Conservation (phyloP, 495 filamentous ascomycete species). For the Trichoderma asperelloides region DNA sequence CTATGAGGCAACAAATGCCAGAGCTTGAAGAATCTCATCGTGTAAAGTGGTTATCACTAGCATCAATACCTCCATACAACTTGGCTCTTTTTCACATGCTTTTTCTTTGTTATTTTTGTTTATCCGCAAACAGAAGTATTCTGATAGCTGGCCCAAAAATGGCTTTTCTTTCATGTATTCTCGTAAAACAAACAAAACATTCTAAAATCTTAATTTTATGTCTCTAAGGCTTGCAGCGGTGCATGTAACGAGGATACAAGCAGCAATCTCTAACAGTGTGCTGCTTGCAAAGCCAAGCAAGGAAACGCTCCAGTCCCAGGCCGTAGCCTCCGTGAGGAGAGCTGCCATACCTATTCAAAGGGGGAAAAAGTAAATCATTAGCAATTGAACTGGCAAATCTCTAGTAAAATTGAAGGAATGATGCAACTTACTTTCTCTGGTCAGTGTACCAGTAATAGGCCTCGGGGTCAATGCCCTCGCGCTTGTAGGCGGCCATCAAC, state of each 20-base stretch:
- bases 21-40: neutral
- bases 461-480: slow-evolving; percentile 73
- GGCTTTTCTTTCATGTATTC: neutral
- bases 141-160: neutral
- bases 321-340: slow-evolving; percentile 95
- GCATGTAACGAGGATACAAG: slow-evolving; percentile 90
- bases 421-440: slow-evolving; percentile 76
- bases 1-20: neutral
- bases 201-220: slow-evolving; percentile 12
- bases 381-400: slow-evolving; percentile 19
- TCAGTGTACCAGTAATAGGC: slow-evolving; percentile 99
- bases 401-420: neutral
- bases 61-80: neutral
- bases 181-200: neutral
- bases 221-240: slow-evolving; percentile 75
- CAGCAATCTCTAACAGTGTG: slow-evolving; percentile 84
- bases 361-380: neutral
- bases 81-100: neutral
- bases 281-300: slow-evolving; percentile 91
- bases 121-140: neutral
- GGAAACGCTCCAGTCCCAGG: slow-evolving; percentile 87
- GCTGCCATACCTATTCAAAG: slow-evolving; percentile 65
- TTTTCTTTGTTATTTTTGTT: neutral
- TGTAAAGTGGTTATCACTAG: neutral
- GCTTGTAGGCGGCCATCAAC: slow-evolving; percentile 78